Conservation (phyloP, 352 stramenopile species). For the Pythium apleroticum region DNA sequence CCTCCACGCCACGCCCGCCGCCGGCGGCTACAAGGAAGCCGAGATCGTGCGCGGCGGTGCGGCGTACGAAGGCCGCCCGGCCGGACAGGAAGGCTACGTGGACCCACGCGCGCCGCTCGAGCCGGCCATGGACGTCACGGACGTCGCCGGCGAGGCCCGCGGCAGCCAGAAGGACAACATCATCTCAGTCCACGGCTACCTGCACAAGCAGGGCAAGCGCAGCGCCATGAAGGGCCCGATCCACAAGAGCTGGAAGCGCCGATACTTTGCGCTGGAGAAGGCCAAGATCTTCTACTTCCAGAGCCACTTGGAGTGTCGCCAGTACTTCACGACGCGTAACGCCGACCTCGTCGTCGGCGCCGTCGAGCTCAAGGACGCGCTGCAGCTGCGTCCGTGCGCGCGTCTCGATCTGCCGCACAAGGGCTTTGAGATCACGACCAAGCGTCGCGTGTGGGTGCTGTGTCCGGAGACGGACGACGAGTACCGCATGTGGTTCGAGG, state of each 20-base stretch:
- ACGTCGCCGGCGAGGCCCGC: constrained; percentile 65
- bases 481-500: constrained; percentile 87
- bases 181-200: constrained; percentile 87
- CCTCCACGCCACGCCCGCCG: constrained; percentile 64
- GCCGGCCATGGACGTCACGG: constrained; percentile 70
- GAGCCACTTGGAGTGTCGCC: constrained; percentile 79
- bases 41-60: constrained; percentile 45
- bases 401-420: constrained; percentile 56
- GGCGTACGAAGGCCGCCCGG: constrained; percentile 50
- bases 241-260: constrained; percentile 86
- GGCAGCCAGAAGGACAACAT: constrained; percentile 71
- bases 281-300: constrained; percentile 91
- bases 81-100: constrained; percentile 56
- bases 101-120: constrained; percentile 54
- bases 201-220: constrained; percentile 90
- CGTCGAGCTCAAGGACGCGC: constrained; percentile 81
- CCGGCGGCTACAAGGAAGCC: constrained; percentile 37
- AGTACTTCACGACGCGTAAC: constrained; percentile 88
- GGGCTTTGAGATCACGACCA: constrained; percentile 77
- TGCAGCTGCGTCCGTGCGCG: constrained; percentile 80
- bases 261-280: constrained; percentile 86
- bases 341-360: constrained; percentile 77
- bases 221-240: constrained; percentile 85
- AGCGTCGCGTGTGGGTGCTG: constrained; percentile 85
- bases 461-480: constrained; percentile 85